phyloP scores from a whole-genome alignment of 2,329 filamentous ascomycete genomes.

The Zasmidium cellare region DNA sequence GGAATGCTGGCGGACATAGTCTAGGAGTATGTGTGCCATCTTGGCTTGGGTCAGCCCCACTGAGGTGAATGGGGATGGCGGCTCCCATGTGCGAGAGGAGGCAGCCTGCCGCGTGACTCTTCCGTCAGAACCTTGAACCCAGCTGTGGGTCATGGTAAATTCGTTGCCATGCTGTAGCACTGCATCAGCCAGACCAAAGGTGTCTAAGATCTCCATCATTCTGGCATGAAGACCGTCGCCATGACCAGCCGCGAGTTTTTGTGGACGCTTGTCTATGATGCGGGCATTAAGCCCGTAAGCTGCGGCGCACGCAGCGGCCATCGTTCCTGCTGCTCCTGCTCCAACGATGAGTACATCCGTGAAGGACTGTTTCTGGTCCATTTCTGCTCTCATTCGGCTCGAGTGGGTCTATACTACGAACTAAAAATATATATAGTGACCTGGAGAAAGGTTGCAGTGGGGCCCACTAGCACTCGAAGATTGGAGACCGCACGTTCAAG shows the following conservation, averaged over 20 bases:
- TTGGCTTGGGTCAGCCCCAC: too few relatives aligned
- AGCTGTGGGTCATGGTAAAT: constrained; percentile 19
- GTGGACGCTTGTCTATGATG: constrained; percentile 40
- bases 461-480: too few relatives aligned
- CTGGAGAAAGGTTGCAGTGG: too few relatives aligned
- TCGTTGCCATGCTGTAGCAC: constrained; percentile 58
- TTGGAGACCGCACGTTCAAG: too few relatives aligned
- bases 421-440: too few relatives aligned
- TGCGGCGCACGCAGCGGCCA: constrained; percentile 51
- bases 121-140: constrained; percentile 1
- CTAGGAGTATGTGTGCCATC: too few relatives aligned
- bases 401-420: too few relatives aligned
- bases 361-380: too few relatives aligned
- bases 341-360: constrained; percentile 51
- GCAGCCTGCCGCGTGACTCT: constrained; percentile 14
- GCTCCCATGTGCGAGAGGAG: constrained; percentile 43
- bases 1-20: too few relatives aligned
- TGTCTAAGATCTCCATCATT: constrained; percentile 71
- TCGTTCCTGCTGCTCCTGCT: constrained; percentile 49
- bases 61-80: too few relatives aligned
- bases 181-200: constrained; percentile 64
- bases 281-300: constrained; percentile 48
- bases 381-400: too few relatives aligned
- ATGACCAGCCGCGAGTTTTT: constrained; percentile 35
- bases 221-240: constrained; percentile 62